Base-by-base conservation (phyloP, 2,329 filamentous ascomycete species). In the Drechslera avenae region DNA sequence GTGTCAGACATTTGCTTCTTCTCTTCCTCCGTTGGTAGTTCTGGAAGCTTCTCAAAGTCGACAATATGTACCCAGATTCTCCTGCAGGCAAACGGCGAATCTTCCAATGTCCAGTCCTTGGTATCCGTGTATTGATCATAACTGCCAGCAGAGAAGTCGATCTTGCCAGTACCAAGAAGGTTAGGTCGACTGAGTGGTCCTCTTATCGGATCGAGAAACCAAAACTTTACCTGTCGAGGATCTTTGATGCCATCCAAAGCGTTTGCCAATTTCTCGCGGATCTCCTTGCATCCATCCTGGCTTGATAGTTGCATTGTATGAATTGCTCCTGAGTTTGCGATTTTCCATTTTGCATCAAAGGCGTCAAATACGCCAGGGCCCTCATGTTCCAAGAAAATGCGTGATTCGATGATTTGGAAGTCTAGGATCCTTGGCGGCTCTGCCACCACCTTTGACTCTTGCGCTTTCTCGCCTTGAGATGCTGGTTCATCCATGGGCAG, bases 181-280 rank as follows among this genome's bases (percentile, higher is more conserved):
- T 62, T 59, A 7, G 72, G 72, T 12, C 69, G 61, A 10, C 56
- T 60, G 2, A 58, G 57, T 1, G 66, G 66, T 17, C 72, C 72
- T 37, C 62, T 50, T 16, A 59, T 49, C 4, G 70, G 52, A 36
- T 73, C 67, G 18, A 76, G 17, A 37, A 74, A 69, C 74, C 74
- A 76, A 34, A 76, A 73, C 32, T 71, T 73, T 43, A 74, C 60
- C 45, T 76, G 75, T 19, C 73, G 67, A 14, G 65, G 61, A 40
- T 75, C 73, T 54, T 72, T 50, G 33, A 75, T 54, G 21, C 64
- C 61, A 5, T 59, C 43, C 10, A 74, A 44, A 5, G 64, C 50
- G 3, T 56, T 28, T 9, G 59, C 63, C 36, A 75, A 50, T 34
- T 69, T 71, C 4, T 62, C 58, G 19, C 63, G 66, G 40, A 75